Percentiles rank a stretch among this genome's conserved stretches.
phyloP scores from a whole-genome alignment of 495 filamentous ascomycete genomes.

The Penicillium canescens region DNA sequence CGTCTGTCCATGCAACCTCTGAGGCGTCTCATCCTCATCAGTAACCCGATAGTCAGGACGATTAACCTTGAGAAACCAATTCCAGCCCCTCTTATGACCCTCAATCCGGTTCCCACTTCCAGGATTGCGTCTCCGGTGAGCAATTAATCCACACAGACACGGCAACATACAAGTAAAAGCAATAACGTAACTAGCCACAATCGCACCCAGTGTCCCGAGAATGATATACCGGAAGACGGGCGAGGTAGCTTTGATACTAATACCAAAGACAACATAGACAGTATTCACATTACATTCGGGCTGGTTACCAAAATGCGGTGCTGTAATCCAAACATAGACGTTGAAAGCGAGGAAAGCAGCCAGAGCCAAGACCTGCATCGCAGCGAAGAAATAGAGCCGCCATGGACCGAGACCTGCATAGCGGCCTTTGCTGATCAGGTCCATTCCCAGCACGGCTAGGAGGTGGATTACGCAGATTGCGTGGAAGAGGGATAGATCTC shows the following conservation, averaged over 20 bases:
- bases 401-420: conserved; percentile 17
- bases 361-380: conserved; percentile 11
- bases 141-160: conserved; percentile 6
- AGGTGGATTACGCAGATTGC: conserved; percentile 20
- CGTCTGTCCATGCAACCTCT: conserved; percentile 5
- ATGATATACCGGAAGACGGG: conserved; percentile 20
- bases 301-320: conserved; percentile 16
- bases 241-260: conserved; percentile 16
- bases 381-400: conserved; percentile 13
- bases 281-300: conserved; percentile 12
- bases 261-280: conserved; percentile 17
- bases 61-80: conserved; percentile 10
- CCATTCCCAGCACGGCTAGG: conserved; percentile 13
- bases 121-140: not conserved
- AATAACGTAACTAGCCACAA: conserved; percentile 6
- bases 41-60: not conserved
- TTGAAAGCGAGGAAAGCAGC: conserved; percentile 18
- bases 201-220: conserved; percentile 8
- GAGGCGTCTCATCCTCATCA: not conserved
- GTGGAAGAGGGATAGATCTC: conserved; percentile 19
- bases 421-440: conserved; percentile 20
- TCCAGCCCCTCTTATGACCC: conserved; percentile 1
- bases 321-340: conserved; percentile 17
- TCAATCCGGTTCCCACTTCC: conserved; percentile 1
- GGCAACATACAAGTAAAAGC: conserved; percentile 14